phyloP scores from a whole-genome alignment of 345 rosid species.

The Diplotaxis tenuifolia region DNA sequence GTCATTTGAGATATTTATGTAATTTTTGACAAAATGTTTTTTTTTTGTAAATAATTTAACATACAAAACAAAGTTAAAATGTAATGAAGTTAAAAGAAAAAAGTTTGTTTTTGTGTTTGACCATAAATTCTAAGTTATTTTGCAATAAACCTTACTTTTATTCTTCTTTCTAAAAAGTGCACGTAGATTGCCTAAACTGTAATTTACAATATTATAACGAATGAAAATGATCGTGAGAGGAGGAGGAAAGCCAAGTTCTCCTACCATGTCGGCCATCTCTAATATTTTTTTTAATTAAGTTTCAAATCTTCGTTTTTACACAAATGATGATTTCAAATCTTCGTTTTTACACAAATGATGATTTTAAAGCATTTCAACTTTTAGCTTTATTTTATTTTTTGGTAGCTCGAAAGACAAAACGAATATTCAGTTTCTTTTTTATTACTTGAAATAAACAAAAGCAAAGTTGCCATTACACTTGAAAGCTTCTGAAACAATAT shows the following conservation, averaged over 20 bases:
- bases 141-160: no score
- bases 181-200: no score
- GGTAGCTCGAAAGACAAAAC: background rate
- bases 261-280: slow-evolving; percentile 3
- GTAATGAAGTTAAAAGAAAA: no score
- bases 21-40: no score
- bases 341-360: slow-evolving; percentile 4
- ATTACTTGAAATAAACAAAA: slow-evolving; percentile 11
- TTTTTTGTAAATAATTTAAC: no score
- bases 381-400: background rate
- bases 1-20: no score
- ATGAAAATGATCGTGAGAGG: background rate
- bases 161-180: no score
- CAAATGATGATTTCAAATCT: slow-evolving; percentile 7
- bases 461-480: background rate
- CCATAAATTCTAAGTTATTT: no score
- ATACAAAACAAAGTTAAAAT: no score
- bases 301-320: slow-evolving; percentile 2
- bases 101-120: no score
- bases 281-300: background rate
- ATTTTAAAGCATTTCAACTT: background rate
- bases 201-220: no score
- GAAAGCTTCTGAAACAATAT: slow-evolving; percentile 19
- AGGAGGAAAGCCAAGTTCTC: slow-evolving; percentile 3
- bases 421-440: slow-evolving; percentile 15